A percentile compares a stretch with the other conserved stretches of the same genome.
Conservation (phyloP, 2,329 filamentous ascomycete genomes). For the Fusarium humuli region DNA sequence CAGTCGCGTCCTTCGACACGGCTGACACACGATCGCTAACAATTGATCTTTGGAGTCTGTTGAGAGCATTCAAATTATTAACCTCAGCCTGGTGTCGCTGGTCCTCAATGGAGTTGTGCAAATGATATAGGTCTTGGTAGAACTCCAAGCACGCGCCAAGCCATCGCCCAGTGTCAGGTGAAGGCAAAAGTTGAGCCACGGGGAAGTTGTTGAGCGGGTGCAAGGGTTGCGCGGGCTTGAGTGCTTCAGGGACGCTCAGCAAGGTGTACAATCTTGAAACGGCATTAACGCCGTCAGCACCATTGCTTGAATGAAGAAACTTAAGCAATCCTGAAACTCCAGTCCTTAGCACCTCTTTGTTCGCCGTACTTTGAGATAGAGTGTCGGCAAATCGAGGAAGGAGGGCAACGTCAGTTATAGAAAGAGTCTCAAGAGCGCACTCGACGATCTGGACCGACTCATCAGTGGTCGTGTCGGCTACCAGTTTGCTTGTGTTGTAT, state of each 20-base stretch:
- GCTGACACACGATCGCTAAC: slow-evolving; percentile 65
- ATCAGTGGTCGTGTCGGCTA: slow-evolving; percentile 44
- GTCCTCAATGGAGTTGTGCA: slow-evolving; percentile 56
- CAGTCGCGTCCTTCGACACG: slow-evolving; percentile 71
- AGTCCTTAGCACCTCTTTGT: slow-evolving; percentile 13
- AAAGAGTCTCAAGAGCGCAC: slow-evolving; percentile 61
- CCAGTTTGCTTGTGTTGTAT: slow-evolving; percentile 55
- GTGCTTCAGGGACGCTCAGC: slow-evolving; percentile 44
- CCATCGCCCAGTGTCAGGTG: slow-evolving; percentile 57
- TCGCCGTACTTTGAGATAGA: slow-evolving; percentile 19
- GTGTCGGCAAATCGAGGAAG: slow-evolving; percentile 51
- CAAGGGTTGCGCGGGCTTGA: slow-evolving; percentile 58
- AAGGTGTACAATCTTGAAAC: slow-evolving; percentile 53
- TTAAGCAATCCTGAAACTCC: slow-evolving; percentile 43
- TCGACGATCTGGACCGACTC: slow-evolving; percentile 46
- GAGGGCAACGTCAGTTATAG: slow-evolving; percentile 58
- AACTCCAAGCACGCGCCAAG: slow-evolving; percentile 65
- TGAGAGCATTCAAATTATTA: slow-evolving; percentile 65
- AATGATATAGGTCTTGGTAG: slow-evolving; percentile 57
- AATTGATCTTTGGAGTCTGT: slow-evolving; percentile 70
- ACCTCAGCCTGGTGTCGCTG: slow-evolving; percentile 58
- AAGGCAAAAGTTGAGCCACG: slow-evolving; percentile 60
- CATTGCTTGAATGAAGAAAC: slow-evolving; percentile 51
- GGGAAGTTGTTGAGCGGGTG: slow-evolving; percentile 70
- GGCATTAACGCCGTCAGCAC: slow-evolving; percentile 47